Conservation (phyloP, 495 filamentous ascomycete genomes). For the Aspergillus hancockii region DNA sequence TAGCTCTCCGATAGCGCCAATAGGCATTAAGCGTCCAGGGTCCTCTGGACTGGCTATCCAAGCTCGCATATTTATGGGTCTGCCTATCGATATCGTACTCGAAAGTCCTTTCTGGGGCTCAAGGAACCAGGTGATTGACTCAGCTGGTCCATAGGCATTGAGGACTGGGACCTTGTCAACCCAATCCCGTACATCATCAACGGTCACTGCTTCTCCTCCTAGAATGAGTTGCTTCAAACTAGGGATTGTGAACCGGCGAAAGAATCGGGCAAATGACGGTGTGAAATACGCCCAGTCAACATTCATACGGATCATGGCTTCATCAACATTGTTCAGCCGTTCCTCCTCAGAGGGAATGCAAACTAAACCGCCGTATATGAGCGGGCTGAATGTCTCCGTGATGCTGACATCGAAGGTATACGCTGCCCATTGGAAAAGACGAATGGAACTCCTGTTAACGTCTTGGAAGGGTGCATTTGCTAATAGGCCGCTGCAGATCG, state of each 20-base stretch:
- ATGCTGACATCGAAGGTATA: constrained; percentile 52
- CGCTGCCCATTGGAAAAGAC: constrained; percentile 46
- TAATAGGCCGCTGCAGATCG: constrained; percentile 38
- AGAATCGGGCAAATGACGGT: constrained; percentile 49
- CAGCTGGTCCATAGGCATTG: too few relatives aligned
- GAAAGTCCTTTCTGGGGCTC: too few relatives aligned
- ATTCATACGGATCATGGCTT: constrained; percentile 42
- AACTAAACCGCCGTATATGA: constrained; percentile 47
- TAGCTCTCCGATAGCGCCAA: constrained; percentile 55
- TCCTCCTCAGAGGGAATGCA: constrained; percentile 54
- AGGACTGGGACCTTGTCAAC: constrained; percentile 1
- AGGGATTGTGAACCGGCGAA: constrained; percentile 45
- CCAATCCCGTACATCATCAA: constrained; percentile 41
- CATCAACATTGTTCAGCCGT: constrained; percentile 49
- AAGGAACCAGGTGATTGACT: too few relatives aligned
- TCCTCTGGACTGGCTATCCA: constrained; percentile 53
- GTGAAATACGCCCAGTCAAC: constrained; percentile 51
- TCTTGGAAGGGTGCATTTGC: constrained; percentile 21
- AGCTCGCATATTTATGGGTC: too few relatives aligned
- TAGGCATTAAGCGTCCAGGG: constrained; percentile 43
- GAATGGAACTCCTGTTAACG: too few relatives aligned
- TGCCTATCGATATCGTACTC: too few relatives aligned
- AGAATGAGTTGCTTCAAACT: constrained; percentile 47
- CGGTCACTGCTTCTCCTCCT: constrained; percentile 53
- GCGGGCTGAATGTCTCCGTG: constrained; percentile 44